phyloP scores from a whole-genome alignment of 225 moss, liverwort and hornwort genomes.

The Marchantia polymorpha region DNA sequence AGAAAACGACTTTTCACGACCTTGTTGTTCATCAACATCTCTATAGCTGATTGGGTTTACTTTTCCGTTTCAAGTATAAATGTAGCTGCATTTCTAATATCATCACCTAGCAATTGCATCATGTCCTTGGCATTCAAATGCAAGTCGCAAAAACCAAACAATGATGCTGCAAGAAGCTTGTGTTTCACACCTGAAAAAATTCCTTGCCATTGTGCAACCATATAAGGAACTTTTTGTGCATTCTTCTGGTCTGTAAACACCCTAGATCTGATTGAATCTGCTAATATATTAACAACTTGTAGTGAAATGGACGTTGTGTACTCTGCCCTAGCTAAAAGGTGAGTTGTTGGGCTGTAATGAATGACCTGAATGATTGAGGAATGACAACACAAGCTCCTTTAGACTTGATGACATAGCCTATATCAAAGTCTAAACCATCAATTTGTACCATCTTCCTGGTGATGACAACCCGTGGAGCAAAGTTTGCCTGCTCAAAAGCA shows the following conservation, averaged over 20 bases:
- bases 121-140: neutral
- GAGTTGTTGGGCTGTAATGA: neutral
- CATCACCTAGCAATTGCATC: neutral
- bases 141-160: too few relatives aligned
- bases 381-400: neutral
- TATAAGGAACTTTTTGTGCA: neutral
- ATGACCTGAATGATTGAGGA: neutral
- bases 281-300: neutral
- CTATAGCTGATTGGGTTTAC: neutral
- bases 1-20: neutral
- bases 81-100: neutral
- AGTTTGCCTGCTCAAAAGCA: neutral
- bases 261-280: neutral
- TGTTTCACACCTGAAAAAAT: neutral
- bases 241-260: neutral
- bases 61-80: neutral
- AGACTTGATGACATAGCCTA: neutral
- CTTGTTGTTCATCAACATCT: neutral
- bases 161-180: neutral
- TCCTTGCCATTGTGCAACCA: neutral
- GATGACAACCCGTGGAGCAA: neutral
- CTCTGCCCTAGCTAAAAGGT: neutral
- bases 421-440: constrained; percentile 4
- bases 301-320: neutral
- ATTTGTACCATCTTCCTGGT: neutral